A percentile compares a stretch with the other conserved stretches of the same genome.
phyloP scores from a whole-genome alignment of 2,329 filamentous ascomycete genomes.

The Curvularia spicifera region DNA sequence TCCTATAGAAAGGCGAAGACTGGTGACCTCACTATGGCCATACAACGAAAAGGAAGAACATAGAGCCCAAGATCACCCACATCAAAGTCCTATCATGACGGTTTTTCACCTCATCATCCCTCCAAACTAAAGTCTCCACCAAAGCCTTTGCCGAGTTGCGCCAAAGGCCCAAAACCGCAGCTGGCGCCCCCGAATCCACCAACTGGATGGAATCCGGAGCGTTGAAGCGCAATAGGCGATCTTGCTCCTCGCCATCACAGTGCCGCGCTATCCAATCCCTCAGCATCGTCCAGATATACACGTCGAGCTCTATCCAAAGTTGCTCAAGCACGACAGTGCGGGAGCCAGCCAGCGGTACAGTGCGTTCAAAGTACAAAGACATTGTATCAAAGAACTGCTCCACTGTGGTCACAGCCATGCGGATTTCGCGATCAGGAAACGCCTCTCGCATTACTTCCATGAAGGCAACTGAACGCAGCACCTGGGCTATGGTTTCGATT shows the following conservation, averaged over 20 bases:
- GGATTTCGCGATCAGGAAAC: neutral
- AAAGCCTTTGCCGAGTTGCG: neutral
- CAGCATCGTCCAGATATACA: slow-evolving; percentile 13
- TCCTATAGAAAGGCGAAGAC: neutral
- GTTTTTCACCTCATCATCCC: neutral
- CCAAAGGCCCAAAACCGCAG: slow-evolving; percentile 8
- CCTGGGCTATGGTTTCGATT: neutral
- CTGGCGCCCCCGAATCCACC: neutral
- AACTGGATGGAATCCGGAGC: neutral
- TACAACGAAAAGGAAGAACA: neutral
- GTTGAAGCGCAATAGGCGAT: neutral
- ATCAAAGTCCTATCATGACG: neutral
- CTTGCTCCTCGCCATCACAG: neutral
- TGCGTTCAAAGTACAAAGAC: slow-evolving; percentile 14
- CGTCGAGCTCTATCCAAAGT: slow-evolving; percentile 4
- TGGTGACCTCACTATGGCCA: neutral
- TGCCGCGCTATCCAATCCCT: slow-evolving; percentile 5
- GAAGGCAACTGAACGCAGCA: neutral
- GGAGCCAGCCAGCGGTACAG: neutral
- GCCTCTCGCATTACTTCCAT: neutral
- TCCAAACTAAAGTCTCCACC: slow-evolving; percentile 11
- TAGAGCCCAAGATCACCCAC: neutral
- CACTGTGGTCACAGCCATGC: neutral
- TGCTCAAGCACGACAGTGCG: neutral
- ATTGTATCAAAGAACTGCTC: slow-evolving; percentile 7